Conservation (phyloP, 371 early-diverging fungal species). For the Mortierella sp. region DNA sequence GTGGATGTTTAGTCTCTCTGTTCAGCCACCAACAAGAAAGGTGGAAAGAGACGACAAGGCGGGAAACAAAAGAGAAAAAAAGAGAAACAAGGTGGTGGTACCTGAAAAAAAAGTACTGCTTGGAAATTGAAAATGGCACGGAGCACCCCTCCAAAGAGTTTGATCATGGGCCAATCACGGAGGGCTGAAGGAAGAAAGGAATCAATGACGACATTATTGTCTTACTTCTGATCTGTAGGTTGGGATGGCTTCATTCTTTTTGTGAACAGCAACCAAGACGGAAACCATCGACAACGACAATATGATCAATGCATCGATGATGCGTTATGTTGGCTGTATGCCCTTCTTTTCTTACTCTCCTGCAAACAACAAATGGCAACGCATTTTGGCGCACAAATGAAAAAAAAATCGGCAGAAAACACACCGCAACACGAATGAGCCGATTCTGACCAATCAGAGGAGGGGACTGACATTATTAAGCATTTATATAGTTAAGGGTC, state of each 20-base stretch:
- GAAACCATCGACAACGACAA: no score
- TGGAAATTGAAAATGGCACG: not conserved
- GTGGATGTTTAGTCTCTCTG: no score
- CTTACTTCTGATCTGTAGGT: not conserved
- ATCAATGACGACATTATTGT: not conserved
- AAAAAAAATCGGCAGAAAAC: not conserved
- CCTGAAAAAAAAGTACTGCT: not conserved
- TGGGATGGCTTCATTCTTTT: not conserved
- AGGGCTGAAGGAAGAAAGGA: no score
- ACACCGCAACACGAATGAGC: not conserved
- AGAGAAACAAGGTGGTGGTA: not conserved
- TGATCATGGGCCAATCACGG: not conserved
- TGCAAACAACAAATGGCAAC: no score
- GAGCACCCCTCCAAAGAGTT: not conserved
- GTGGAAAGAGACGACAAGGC: not conserved
- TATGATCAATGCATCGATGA: no score
- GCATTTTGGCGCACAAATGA: no score
- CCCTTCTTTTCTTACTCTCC: no score
- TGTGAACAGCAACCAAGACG: not conserved
- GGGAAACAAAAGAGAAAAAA: not conserved
- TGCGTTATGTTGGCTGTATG: no score
- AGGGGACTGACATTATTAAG: not conserved
- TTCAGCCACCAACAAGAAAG: not conserved
- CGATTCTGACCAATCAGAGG: not conserved
- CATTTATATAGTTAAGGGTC: constrained; percentile 1